Evolutionary conservation across 78 protist genomes (phyloP).

Genomic region (Isochrysis galbana): DNA sequence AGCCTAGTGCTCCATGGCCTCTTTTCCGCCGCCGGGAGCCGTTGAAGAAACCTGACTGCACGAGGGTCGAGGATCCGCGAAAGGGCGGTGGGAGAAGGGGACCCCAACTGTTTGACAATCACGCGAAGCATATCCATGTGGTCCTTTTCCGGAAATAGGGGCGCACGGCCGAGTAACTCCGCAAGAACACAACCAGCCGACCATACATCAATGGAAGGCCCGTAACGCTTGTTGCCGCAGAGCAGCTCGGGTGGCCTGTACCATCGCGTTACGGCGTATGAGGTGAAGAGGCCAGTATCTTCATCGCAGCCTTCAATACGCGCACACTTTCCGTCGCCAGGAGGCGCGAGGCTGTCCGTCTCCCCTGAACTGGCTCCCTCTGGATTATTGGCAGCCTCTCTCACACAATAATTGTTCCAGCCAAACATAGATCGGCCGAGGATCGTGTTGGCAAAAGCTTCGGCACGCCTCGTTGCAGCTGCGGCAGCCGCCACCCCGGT

Average conservation of each 20-base stretch:
- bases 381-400: too few species aligned
- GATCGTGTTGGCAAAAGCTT: too few species aligned
- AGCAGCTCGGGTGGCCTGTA: slow-evolving; percentile 86
- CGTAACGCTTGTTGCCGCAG: slow-evolving; percentile 76
- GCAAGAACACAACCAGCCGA: slow-evolving; percentile 78
- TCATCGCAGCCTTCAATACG: too few species aligned
- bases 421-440: too few species aligned
- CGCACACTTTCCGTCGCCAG: too few species aligned
- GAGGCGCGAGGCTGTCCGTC: too few species aligned
- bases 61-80: background rate
- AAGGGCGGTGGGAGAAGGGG: background rate
- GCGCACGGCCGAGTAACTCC: slow-evolving; percentile 74
- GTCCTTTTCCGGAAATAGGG: slow-evolving; percentile 58
- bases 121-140: background rate
- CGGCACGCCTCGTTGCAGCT: too few species aligned
- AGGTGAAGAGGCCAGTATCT: slow-evolving; percentile 16
- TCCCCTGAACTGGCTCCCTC: too few species aligned
- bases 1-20: too few species aligned
- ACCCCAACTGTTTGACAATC: slow-evolving; percentile 23
- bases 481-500: background rate
- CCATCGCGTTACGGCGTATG: slow-evolving; percentile 3
- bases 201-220: slow-evolving; percentile 81
- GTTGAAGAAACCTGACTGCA: too few species aligned
- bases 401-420: too few species aligned
- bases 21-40: too few species aligned